Percentiles rank a stretch among this genome's conserved stretches.
phyloP scores from a whole-genome alignment of 495 filamentous ascomycete genomes.

The Glarea lozoyensis region DNA sequence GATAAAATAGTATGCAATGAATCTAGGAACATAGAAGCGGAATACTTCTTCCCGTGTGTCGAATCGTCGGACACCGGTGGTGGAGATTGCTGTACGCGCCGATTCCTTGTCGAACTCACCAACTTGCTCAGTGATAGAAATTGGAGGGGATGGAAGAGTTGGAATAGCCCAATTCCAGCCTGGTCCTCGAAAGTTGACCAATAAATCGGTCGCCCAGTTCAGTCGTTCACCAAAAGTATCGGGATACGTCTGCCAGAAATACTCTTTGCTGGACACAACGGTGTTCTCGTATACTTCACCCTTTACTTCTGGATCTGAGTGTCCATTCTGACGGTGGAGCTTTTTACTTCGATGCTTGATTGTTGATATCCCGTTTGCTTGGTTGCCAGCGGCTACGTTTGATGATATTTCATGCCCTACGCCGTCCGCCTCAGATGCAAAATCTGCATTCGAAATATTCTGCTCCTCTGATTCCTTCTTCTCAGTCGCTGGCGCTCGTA shows the following conservation, averaged over 20 bases:
- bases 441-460: not conserved
- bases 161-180: conserved; percentile 72
- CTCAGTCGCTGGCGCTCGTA: conserved; percentile 12
- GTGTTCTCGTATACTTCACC: not conserved
- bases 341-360: too few species aligned
- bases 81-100: conserved; percentile 16
- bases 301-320: not conserved
- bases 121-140: conserved; percentile 34
- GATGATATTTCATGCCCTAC: not conserved
- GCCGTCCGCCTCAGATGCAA: not conserved
- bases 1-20: conserved; percentile 47
- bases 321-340: too few species aligned
- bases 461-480: not conserved
- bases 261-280: conserved; percentile 22
- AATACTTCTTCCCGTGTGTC: conserved; percentile 37
- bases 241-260: conserved; percentile 71
- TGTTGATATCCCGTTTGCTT: not conserved
- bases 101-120: conserved; percentile 16
- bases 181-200: conserved; percentile 59
- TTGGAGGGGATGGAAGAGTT: conserved; percentile 49
- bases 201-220: conserved; percentile 61
- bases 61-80: conserved; percentile 26
- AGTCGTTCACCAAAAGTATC: conserved; percentile 48
- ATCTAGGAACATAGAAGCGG: conserved; percentile 31
- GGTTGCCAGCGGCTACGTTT: not conserved